These are phyloP conservation scores for Coemansia sp. DNA, from an alignment of 192 early-diverging fungal species.

Conservation along the genomic window DNA sequence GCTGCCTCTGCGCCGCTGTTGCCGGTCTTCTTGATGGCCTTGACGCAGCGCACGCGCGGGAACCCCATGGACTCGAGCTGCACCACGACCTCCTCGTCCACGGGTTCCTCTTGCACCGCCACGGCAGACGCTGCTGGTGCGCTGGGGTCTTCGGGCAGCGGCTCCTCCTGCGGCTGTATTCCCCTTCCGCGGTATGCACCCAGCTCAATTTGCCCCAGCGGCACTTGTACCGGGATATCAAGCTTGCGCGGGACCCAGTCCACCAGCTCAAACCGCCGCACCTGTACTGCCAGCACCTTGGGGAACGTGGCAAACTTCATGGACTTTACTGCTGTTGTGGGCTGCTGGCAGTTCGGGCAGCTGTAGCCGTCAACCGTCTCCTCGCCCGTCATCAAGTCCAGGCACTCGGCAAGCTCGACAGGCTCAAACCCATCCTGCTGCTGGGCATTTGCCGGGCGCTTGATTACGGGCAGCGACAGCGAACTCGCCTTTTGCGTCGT, in stretches of 20 bases:
- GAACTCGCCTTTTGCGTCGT: slow-evolving; percentile 45
- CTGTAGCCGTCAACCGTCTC: slow-evolving; percentile 56
- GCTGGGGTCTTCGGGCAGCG: slow-evolving; percentile 60
- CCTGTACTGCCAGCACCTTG: slow-evolving; percentile 65
- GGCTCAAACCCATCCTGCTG: slow-evolving; percentile 5
- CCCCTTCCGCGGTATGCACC: slow-evolving; percentile 66
- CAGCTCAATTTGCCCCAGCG: slow-evolving; percentile 54
- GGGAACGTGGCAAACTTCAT: slow-evolving; percentile 69
- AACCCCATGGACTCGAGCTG: slow-evolving; percentile 93
- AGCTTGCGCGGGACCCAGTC: slow-evolving; percentile 75
- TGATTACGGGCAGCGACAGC: slow-evolving; percentile 67
- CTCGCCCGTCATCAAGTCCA: slow-evolving; percentile 52
- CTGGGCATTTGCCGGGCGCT: slow-evolving; percentile 28
- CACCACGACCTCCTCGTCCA: slow-evolving; percentile 65
- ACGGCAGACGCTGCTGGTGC: background rate
- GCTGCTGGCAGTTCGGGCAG: slow-evolving; percentile 57
- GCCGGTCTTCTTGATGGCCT: slow-evolving; percentile 76
- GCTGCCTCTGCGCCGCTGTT: slow-evolving; percentile 75
- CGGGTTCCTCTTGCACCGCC: slow-evolving; percentile 21
- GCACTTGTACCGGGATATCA: slow-evolving; percentile 55
- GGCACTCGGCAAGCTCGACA: slow-evolving; percentile 60
- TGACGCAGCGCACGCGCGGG: slow-evolving; percentile 73
- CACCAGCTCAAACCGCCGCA: slow-evolving; percentile 65
- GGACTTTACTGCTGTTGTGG: slow-evolving; percentile 58
- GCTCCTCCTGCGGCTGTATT: slow-evolving; percentile 60